These are phyloP conservation scores for Botrytis sinoallii DNA, from an alignment of 2,329 filamentous ascomycete genomes.

Conservation along the genomic window DNA sequence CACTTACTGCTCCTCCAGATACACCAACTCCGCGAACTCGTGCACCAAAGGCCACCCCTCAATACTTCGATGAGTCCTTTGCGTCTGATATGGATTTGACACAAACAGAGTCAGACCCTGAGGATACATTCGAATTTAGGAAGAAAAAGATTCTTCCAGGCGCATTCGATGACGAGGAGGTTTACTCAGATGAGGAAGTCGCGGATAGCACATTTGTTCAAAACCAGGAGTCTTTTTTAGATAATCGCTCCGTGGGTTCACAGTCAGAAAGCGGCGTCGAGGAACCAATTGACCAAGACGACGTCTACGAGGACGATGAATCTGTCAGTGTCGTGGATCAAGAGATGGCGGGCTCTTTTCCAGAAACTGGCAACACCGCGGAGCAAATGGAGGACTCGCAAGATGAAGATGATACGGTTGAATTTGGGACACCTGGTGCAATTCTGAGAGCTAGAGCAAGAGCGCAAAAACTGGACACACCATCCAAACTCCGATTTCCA, in stretches of 20 bases:
- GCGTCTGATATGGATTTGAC: conserved; percentile 41
- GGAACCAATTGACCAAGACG: conserved; percentile 60
- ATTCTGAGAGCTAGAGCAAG: conserved; percentile 63
- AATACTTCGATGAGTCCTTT: conserved; percentile 35
- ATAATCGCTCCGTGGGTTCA: conserved; percentile 83
- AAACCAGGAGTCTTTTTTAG: conserved; percentile 79
- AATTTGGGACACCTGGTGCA: conserved; percentile 52
- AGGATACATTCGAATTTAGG: conserved; percentile 39
- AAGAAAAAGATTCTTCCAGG: conserved; percentile 61
- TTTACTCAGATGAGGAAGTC: conserved; percentile 54
- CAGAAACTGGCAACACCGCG: conserved; percentile 70
- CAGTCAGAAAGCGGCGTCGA: conserved; percentile 54
- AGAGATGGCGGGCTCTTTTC: conserved; percentile 76
- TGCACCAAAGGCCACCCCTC: conserved; percentile 25
- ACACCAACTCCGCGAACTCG: conserved; percentile 43
- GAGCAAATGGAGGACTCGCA: conserved; percentile 61
- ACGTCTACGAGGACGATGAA: conserved; percentile 67
- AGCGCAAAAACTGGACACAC: conserved; percentile 58
- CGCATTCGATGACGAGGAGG: conserved; percentile 65
- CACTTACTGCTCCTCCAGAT: conserved; percentile 44
- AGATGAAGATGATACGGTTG: conserved; percentile 43
- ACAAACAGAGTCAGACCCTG: conserved; percentile 37
- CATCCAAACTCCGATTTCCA: conserved; percentile 57
- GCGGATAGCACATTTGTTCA: conserved; percentile 43
- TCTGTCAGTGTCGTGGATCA: conserved; percentile 71